Conservation (phyloP, 768 basidiomycete genomes). For the Naganishia randhawae region DNA sequence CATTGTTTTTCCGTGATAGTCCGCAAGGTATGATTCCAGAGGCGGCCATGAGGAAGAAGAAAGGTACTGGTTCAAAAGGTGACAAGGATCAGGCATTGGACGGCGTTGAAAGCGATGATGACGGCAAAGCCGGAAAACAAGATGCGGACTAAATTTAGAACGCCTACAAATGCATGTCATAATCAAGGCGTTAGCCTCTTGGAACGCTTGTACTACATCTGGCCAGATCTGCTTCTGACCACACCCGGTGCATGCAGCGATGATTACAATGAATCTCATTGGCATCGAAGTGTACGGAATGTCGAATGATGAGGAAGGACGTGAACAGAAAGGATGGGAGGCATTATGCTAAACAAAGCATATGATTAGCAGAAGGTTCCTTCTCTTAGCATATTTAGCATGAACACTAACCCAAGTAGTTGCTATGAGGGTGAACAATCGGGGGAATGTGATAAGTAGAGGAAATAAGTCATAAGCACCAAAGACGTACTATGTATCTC, state of each 20-base stretch:
- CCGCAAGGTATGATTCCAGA: constrained; percentile 13
- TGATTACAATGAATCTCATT: too few relatives aligned
- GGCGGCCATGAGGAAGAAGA: constrained; percentile 19
- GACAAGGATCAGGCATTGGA: neutral
- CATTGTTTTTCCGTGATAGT: neutral
- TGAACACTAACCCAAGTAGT: constrained; percentile 17
- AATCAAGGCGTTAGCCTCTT: neutral
- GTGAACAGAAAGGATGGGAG: neutral
- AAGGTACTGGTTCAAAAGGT: constrained; percentile 1
- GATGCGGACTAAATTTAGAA: neutral
- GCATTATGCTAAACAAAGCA: neutral
- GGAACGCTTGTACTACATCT: neutral
- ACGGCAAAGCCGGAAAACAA: constrained; percentile 14
- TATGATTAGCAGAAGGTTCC: neutral
- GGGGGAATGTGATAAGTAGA: neutral
- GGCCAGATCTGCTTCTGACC: neutral
- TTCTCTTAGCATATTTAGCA: too few relatives aligned
- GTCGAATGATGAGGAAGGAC: neutral
- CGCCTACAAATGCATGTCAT: neutral
- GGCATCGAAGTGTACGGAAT: neutral
- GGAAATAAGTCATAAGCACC: too few relatives aligned
- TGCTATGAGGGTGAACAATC: neutral
- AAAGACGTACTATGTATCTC: constrained; percentile 65
- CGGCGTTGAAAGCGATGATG: constrained; percentile 14
- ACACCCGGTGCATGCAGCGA: neutral